Conservation (phyloP, 371 early-diverging fungal species). For the Apophysomyces ossiformis region DNA sequence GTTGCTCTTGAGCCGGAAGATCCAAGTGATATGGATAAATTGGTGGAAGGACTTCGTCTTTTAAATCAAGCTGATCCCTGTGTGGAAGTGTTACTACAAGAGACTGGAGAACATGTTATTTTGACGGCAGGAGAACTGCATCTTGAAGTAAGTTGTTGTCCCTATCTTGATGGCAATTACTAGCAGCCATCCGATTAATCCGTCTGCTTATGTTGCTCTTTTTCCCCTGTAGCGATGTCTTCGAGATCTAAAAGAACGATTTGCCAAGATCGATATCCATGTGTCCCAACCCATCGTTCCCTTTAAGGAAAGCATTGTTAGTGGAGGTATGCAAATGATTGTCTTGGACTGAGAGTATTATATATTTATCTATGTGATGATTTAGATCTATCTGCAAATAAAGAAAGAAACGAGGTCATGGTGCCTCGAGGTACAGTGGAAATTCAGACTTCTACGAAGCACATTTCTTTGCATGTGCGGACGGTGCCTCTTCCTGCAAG, state of each 20-base stretch:
- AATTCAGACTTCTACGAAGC: constrained; percentile 59
- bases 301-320: constrained; percentile 92
- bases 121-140: constrained; percentile 97
- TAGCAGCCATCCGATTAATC: neutral
- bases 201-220: neutral
- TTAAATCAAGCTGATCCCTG: constrained; percentile 95
- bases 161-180: no score
- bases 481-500: constrained; percentile 82
- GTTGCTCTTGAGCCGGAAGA: constrained; percentile 95
- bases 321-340: constrained; percentile 18
- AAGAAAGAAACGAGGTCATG: constrained; percentile 48
- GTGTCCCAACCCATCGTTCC: constrained; percentile 96
- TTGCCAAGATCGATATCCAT: constrained; percentile 91
- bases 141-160: constrained; percentile 64
- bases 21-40: constrained; percentile 82
- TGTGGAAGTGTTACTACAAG: constrained; percentile 89
- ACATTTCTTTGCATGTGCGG: constrained; percentile 72
- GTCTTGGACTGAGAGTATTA: neutral
- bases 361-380: neutral
- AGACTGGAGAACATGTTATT: constrained; percentile 97
- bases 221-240: constrained; percentile 74
- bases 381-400: constrained; percentile 42
- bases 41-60: constrained; percentile 85
- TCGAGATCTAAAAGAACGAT: constrained; percentile 92
- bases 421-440: constrained; percentile 67